Conservation (phyloP, 2,329 filamentous ascomycete genomes). For the Penicillium sp. region DNA sequence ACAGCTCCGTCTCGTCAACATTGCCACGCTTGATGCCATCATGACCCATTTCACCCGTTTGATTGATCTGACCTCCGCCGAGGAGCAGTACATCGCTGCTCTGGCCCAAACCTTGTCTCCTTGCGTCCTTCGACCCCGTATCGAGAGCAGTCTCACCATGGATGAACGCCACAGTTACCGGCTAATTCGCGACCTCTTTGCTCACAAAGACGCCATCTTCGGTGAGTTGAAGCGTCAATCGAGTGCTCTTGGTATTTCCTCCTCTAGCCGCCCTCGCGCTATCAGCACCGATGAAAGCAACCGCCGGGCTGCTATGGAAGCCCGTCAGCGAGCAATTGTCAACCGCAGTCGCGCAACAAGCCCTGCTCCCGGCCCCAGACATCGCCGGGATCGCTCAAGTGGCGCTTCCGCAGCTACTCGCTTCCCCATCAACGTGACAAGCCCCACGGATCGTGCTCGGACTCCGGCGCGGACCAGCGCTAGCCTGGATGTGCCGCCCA, state of each 20-base stretch:
- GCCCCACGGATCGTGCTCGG: constrained; percentile 45
- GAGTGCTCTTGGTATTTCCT: constrained; percentile 41
- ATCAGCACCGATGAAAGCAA: constrained; percentile 96
- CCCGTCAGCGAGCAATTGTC: constrained; percentile 72
- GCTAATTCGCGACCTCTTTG: constrained; percentile 83
- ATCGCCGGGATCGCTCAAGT: constrained; percentile 75
- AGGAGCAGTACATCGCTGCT: constrained; percentile 72
- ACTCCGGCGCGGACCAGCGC: constrained; percentile 49
- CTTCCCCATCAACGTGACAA: constrained; percentile 73
- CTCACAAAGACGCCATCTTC: constrained; percentile 92
- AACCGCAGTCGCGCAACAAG: constrained; percentile 68
- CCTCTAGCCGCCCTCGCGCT: constrained; percentile 65
- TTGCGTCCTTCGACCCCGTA: constrained; percentile 79
- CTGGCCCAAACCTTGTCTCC: constrained; percentile 72
- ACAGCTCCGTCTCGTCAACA: constrained; percentile 90
- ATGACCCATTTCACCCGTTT: constrained; percentile 97
- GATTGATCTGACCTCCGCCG: constrained; percentile 92
- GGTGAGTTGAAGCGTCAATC: constrained; percentile 79
- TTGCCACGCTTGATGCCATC: constrained; percentile 95
- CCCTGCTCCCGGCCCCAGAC: constrained; percentile 51
- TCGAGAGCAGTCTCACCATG: constrained; percentile 85
- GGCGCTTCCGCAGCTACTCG: constrained; percentile 66
- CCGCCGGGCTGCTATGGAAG: constrained; percentile 88
- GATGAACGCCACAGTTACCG: constrained; percentile 91
- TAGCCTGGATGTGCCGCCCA: constrained; percentile 76